These are phyloP conservation scores for Candida easanensis DNA, from an alignment of 805 yeast genomes.

Conservation along the genomic window DNA sequence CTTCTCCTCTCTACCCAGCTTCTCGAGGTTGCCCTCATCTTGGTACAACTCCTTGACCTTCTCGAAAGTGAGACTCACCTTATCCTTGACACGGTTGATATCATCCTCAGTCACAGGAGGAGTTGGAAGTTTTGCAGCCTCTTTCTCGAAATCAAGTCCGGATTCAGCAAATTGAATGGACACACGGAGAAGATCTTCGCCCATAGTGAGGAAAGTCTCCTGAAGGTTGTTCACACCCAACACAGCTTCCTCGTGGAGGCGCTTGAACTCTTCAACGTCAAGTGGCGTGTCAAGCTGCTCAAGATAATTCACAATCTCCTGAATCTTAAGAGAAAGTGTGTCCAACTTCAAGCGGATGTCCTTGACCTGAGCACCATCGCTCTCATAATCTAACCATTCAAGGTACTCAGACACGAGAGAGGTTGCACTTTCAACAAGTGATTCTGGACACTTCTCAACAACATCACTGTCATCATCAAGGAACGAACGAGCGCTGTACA, in stretches of 20 bases:
- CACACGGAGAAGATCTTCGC: constrained; percentile 42
- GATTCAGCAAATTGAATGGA: constrained; percentile 41
- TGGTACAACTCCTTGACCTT: constrained; percentile 28
- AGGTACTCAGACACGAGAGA: constrained; percentile 44
- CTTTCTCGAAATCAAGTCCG: constrained; percentile 51
- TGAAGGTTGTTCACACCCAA: constrained; percentile 41
- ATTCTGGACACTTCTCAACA: constrained; percentile 37
- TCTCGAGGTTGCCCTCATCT: constrained; percentile 16
- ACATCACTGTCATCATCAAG: constrained; percentile 56
- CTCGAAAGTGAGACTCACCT: constrained; percentile 29
- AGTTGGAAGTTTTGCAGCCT: constrained; percentile 42
- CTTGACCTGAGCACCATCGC: constrained; percentile 45
- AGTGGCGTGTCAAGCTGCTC: constrained; percentile 46
- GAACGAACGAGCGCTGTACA: constrained; percentile 64
- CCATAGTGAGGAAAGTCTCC: constrained; percentile 41
- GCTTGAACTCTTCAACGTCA: constrained; percentile 42
- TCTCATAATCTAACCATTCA: constrained; percentile 79
- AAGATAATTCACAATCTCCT: constrained; percentile 36
- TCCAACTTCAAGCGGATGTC: constrained; percentile 36
- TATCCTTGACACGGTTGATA: constrained; percentile 27
- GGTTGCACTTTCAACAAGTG: constrained; percentile 36
- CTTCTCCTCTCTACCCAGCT: constrained; percentile 29
- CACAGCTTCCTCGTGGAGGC: constrained; percentile 42
- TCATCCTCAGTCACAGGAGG: constrained; percentile 25
- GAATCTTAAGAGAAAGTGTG: constrained; percentile 26